Evolutionary conservation across 75 land plant genomes (phyloP), one percentile per base, ranked within the genome.

Genomic region (Adiantum capillusveneris): DNA sequence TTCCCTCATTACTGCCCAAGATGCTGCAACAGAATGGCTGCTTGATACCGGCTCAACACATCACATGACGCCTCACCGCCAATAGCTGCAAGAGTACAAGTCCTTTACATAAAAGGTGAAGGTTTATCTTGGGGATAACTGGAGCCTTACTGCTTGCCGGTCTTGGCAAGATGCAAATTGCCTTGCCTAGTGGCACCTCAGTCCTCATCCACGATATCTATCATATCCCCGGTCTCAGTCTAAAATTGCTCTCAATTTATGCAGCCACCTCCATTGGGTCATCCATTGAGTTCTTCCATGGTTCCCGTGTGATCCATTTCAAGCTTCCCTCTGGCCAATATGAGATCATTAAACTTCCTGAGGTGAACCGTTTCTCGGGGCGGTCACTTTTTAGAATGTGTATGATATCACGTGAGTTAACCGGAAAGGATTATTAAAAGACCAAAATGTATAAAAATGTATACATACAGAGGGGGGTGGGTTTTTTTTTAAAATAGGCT

Each of bases 221-320:
- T 26, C 25, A 53, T 14, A 53, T 53, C 29, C 29, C 55, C 2
- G 14, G 55, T 2, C 55, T 53, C 29, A 5, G 55, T 24, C 5
- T 5, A 13, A 53, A 25, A 22, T 3, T 53, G 3, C 55, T 53
- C 29, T 53, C 28, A 22, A 27, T 53, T 22, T 19, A 25, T 18
- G 22, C 55, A 53, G 29, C 55, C 13, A 53, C 55, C 7, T 2
- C 24, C 6, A 25, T 2, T 5, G 55, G 55, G 3, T 53, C 55
- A 22, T 53, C 25, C 29, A 53, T 53, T 6, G 55, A 53, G 14
- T 53, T 53, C 29, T 53, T 53, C 29, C 55, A 53, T 53, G 28
- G 9, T 24, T 14, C 2, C 5, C 25, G 55, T 53, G 29, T 53
- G 18, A 25, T 53, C 5, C 55, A 53, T 26, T 53, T 53, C 28